Percentiles rank a stretch among this genome's conserved stretches.
Conservation (phyloP, 1,284 basidiomycete species). For the Phellopilus nigrolimitatus region DNA sequence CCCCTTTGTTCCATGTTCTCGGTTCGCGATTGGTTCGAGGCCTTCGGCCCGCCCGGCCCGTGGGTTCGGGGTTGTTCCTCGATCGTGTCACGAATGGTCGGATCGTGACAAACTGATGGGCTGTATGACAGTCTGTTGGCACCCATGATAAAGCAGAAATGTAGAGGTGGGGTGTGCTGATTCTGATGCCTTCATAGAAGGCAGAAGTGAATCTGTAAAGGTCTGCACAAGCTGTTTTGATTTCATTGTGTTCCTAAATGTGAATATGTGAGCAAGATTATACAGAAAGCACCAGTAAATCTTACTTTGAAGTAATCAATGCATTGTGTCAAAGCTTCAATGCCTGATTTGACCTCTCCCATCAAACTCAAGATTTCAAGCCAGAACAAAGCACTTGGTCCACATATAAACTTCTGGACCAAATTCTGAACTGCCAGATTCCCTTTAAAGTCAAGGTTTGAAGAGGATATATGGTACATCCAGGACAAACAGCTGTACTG, state of each 20-base stretch:
- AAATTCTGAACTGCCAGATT: background rate
- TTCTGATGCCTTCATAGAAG: background rate
- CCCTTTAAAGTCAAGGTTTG: background rate
- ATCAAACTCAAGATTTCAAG: constrained; percentile 1
- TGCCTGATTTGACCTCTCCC: background rate
- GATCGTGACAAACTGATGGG: background rate
- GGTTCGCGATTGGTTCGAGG: too few species aligned
- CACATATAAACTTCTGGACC: background rate
- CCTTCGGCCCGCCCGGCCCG: background rate
- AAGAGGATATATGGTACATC: constrained; percentile 24
- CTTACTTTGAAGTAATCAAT: background rate
- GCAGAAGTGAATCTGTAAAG: background rate
- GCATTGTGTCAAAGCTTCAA: background rate
- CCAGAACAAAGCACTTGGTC: background rate
- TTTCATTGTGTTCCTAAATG: background rate
- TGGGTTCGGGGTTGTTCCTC: background rate
- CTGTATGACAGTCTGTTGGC: background rate
- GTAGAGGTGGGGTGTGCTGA: constrained; percentile 12
- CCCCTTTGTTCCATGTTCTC: too few species aligned
- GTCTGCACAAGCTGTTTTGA: background rate
- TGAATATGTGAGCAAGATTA: background rate
- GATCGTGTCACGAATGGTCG: background rate
- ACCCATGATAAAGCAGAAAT: constrained; percentile 9
- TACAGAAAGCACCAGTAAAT: background rate
- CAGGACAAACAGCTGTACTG: constrained; percentile 27